Base-by-base conservation (phyloP, 805 yeast species). In the Candida mattraensis region DNA sequence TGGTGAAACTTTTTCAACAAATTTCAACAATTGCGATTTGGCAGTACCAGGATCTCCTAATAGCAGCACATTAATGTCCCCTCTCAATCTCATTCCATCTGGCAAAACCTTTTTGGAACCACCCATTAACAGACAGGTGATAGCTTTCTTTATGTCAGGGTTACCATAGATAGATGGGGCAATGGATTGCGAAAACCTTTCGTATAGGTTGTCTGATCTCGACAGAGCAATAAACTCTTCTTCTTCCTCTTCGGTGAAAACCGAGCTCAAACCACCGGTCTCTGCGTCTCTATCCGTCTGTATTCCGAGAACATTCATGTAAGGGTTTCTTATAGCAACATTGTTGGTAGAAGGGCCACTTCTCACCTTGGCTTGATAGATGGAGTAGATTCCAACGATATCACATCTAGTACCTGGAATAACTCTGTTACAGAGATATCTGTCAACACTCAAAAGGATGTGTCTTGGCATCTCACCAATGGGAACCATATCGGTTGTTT, bases 1-100 rank as follows among this genome's bases (percentile, higher is more conserved):
- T 9, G 98, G 98, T 4, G 96, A 78, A 14, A 86, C 88, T 56
- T 91, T 89, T 58, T 93, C 98, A 13, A 88, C 98, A 50, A 91
- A 93, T 61, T 93, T 93, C 54, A 93, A 72, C 44, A 93, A 66
- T 67, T 93, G 99, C 8, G 99, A 93, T 61, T 93, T 93, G 33
- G 99, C 98, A 14, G 99, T 93, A 68, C 99, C 99, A 16, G 99
- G 99, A 56, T 93, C 99, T 64, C 99, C 99, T 23, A 94, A 70
- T 32, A 93, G 61, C 33, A 93, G 70, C 8, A 93, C 96, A 56
- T 93, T 93, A 53, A 93, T 87, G 60, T 93, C 99, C 50, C 99
- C 99, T 70, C 99, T 80, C 38, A 93, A 73, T 54, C 96, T 72
- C 91, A 89, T 86, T 11, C 96, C 95, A 64, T 93, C 99, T 0